A percentile compares a stretch with the other conserved stretches of the same genome.
Evolutionary conservation across 441 rosid genomes (phyloP).

Genomic region (Corymbia citriodora): DNA sequence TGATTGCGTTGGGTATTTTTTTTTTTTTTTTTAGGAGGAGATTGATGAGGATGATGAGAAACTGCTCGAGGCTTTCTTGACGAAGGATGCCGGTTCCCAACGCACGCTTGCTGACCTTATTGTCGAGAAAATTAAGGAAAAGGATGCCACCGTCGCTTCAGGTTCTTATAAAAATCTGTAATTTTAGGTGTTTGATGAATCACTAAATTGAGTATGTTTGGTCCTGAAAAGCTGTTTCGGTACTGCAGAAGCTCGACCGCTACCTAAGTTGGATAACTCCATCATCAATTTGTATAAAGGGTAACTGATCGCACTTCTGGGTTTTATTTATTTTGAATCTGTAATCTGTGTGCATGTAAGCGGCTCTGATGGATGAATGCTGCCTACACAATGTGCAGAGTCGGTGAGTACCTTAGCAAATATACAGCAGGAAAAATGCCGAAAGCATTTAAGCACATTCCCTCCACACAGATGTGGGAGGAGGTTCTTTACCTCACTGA

Average conservation of each 20-base stretch:
- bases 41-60: constrained; percentile 77
- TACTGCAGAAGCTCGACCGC: constrained; percentile 52
- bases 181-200: neutral
- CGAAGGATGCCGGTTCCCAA: constrained; percentile 57
- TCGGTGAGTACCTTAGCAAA: constrained; percentile 65
- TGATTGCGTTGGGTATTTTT: neutral
- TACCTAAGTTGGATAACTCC: constrained; percentile 64
- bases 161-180: constrained; percentile 21
- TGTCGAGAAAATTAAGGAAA: constrained; percentile 54
- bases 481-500: constrained; percentile 79
- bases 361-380: neutral
- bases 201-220: neutral
- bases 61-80: constrained; percentile 70
- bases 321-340: neutral
- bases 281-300: constrained; percentile 64
- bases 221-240: neutral
- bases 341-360: neutral
- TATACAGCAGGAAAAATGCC: constrained; percentile 87
- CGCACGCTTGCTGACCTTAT: constrained; percentile 79
- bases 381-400: constrained; percentile 32
- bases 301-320: constrained; percentile 19
- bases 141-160: constrained; percentile 45
- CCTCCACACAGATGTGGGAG: constrained; percentile 76
- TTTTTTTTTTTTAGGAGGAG: constrained; percentile 36
- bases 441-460: constrained; percentile 72